Evolutionary conservation across 306 rosid species (phyloP).

Genomic region (Crataegus laevigata): DNA sequence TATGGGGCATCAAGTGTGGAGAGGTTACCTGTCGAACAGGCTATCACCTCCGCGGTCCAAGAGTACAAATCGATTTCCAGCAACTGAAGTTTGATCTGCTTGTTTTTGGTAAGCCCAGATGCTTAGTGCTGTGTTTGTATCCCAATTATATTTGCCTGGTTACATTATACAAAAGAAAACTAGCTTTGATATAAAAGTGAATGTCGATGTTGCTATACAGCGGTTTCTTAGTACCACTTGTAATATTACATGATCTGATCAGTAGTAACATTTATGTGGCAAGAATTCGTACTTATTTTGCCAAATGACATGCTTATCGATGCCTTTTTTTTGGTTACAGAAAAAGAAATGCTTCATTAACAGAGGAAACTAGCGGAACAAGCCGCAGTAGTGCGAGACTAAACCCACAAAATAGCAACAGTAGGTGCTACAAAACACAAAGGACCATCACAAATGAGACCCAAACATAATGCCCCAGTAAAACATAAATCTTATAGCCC

Average conservation of each 20-base stretch:
- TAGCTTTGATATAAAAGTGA: background rate
- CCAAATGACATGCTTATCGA: background rate
- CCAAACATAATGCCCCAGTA: too few species aligned
- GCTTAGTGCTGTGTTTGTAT: conserved; percentile 7
- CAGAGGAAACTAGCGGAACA: background rate
- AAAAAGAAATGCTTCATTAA: too few species aligned
- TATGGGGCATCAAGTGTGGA: conserved; percentile 96
- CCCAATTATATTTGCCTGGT: background rate
- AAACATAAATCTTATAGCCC: too few species aligned
- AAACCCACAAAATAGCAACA: background rate
- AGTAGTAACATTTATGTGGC: background rate
- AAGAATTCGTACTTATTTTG: background rate
- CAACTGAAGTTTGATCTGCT: conserved; percentile 26
- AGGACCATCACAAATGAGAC: too few species aligned
- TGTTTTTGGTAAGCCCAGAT: conserved; percentile 9
- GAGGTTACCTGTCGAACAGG: conserved; percentile 91
- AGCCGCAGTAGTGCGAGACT: background rate
- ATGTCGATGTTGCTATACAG: background rate
- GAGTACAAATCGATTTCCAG: conserved; percentile 66
- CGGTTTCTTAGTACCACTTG: background rate
- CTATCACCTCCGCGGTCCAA: conserved; percentile 69
- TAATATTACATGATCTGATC: background rate
- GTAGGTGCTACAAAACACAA: background rate
- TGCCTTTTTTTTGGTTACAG: too few species aligned
- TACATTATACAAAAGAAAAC: conserved; percentile 2